A percentile compares a stretch with the other conserved stretches of the same genome.
These are phyloP conservation scores for Massariosphaeria phaeospora DNA, from an alignment of 495 filamentous ascomycete species.

Conservation along the genomic window DNA sequence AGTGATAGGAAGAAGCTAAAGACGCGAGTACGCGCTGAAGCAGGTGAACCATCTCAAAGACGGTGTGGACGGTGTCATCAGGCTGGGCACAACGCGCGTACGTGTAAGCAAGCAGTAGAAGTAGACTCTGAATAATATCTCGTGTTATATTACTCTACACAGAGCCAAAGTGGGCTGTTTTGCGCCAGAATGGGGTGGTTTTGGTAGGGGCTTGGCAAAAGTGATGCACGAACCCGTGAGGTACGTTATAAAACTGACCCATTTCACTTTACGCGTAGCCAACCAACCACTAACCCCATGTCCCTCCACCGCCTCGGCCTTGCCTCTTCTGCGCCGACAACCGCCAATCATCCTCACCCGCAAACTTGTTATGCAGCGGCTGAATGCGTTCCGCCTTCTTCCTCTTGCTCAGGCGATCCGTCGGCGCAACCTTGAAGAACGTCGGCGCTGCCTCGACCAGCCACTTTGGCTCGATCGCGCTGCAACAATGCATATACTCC, in stretches of 20 bases:
- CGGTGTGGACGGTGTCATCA: too few relatives aligned
- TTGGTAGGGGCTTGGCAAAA: too few relatives aligned
- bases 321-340: slow-evolving; percentile 81
- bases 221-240: too few relatives aligned
- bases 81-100: too few relatives aligned
- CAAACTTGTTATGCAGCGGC: slow-evolving; percentile 87
- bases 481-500: slow-evolving; percentile 96
- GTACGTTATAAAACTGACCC: neutral
- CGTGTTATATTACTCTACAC: too few relatives aligned
- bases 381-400: slow-evolving; percentile 93
- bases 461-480: slow-evolving; percentile 88
- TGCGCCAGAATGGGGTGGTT: too few relatives aligned
- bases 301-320: slow-evolving; percentile 86
- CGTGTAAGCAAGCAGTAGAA: too few relatives aligned
- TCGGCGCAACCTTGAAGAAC: slow-evolving; percentile 96
- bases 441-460: slow-evolving; percentile 89
- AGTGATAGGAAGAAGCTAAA: too few relatives aligned
- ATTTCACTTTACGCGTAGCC: neutral
- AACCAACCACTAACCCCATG: slow-evolving; percentile 67
- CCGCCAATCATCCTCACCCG: slow-evolving; percentile 90
- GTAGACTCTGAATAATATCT: too few relatives aligned
- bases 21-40: too few relatives aligned
- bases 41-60: too few relatives aligned
- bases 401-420: slow-evolving; percentile 79
- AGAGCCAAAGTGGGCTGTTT: too few relatives aligned